Evolutionary conservation across 1,284 basidiomycete species (phyloP).

Genomic region (Puccinia horiana): DNA sequence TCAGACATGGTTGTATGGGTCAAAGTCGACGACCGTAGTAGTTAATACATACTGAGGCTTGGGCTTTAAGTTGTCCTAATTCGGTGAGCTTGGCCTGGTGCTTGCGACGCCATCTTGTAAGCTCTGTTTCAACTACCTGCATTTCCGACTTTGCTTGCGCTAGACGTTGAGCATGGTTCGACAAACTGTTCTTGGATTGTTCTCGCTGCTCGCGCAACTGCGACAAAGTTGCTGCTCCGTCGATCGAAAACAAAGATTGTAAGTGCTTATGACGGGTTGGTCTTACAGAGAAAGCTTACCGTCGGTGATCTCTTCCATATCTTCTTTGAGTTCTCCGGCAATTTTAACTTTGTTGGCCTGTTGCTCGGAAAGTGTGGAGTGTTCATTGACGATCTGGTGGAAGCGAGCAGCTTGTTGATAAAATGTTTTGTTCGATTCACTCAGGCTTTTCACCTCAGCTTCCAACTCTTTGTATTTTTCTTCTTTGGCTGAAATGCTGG

Average conservation of each 20-base stretch:
- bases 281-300: slow-evolving; percentile 62
- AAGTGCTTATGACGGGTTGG: not conserved
- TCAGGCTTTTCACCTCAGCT: slow-evolving; percentile 68
- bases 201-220: slow-evolving; percentile 33
- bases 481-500: slow-evolving; percentile 71
- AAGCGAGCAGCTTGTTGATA: slow-evolving; percentile 82
- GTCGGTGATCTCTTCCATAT: slow-evolving; percentile 66
- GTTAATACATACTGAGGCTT: slow-evolving; percentile 56
- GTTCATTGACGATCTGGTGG: slow-evolving; percentile 74
- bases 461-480: slow-evolving; percentile 73
- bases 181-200: slow-evolving; percentile 24
- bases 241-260: slow-evolving; percentile 1
- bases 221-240: slow-evolving; percentile 25
- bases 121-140: slow-evolving; percentile 56
- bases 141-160: slow-evolving; percentile 50
- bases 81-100: slow-evolving; percentile 51
- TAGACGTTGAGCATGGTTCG: slow-evolving; percentile 42
- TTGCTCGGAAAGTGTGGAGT: slow-evolving; percentile 69
- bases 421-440: slow-evolving; percentile 75
- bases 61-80: slow-evolving; percentile 57
- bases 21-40: not conserved
- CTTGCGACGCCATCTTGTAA: slow-evolving; percentile 52
- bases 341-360: slow-evolving; percentile 70
- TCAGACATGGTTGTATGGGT: not conserved
- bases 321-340: slow-evolving; percentile 65